A percentile compares a stretch with the other conserved stretches of the same genome.
Conservation (phyloP, 2,329 filamentous ascomycete genomes). For the Zymoseptoria ardabiliae region DNA sequence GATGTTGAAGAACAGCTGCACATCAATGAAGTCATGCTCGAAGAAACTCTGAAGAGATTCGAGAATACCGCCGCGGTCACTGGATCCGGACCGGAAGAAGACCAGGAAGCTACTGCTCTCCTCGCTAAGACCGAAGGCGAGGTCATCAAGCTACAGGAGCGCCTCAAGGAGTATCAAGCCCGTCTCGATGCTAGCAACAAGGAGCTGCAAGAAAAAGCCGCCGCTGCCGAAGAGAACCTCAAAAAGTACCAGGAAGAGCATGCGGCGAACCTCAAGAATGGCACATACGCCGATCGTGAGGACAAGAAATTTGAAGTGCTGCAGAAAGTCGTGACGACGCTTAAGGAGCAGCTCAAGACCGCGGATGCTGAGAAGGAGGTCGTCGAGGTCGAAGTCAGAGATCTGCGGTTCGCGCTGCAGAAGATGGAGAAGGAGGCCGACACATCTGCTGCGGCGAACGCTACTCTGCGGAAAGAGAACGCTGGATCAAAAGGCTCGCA, state of each 20-base stretch:
- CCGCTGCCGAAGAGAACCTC: slow-evolving; percentile 28
- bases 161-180: slow-evolving; percentile 14
- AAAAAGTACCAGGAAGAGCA: slow-evolving; percentile 36
- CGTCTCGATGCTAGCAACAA: slow-evolving; percentile 8
- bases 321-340: slow-evolving; percentile 48
- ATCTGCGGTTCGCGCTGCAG: slow-evolving; percentile 23
- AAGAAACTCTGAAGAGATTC: slow-evolving; percentile 36
- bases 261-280: slow-evolving; percentile 41
- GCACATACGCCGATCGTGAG: slow-evolving; percentile 41
- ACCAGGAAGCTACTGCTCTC: slow-evolving; percentile 33
- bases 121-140: slow-evolving; percentile 31
- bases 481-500: not conserved
- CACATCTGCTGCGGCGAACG: slow-evolving; percentile 14
- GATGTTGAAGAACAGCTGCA: slow-evolving; percentile 6
- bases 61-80: slow-evolving; percentile 32
- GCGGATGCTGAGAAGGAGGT: slow-evolving; percentile 44
- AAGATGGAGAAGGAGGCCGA: slow-evolving; percentile 24
- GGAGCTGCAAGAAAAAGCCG: slow-evolving; percentile 37
- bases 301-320: slow-evolving; percentile 49
- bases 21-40: slow-evolving; percentile 22
- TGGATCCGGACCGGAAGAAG: slow-evolving; percentile 34
- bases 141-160: slow-evolving; percentile 51
- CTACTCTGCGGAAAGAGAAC: slow-evolving; percentile 14
- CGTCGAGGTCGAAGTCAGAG: slow-evolving; percentile 39
- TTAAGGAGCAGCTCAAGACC: slow-evolving; percentile 48